These are phyloP conservation scores for Aspergillus hancockii DNA, from an alignment of 495 filamentous ascomycete genomes.

Conservation along the genomic window DNA sequence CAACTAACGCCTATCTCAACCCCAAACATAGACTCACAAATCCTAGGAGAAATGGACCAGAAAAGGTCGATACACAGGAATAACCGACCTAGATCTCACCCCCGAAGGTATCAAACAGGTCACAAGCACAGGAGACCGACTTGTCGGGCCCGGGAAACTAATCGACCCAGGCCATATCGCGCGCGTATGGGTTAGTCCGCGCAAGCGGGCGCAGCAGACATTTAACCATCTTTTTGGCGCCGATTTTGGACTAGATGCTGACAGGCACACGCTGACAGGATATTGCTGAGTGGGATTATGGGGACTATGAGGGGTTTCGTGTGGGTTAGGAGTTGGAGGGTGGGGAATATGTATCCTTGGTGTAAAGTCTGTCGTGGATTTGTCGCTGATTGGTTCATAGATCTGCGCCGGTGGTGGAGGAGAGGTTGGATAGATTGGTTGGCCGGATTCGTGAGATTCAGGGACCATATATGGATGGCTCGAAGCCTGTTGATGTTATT, in stretches of 20 bases:
- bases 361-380: neutral
- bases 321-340: too few relatives aligned
- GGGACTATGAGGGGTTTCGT: slow-evolving; percentile 85
- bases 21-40: neutral
- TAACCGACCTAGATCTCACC: slow-evolving; percentile 80
- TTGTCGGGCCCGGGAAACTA: slow-evolving; percentile 73
- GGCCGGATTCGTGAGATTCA: slow-evolving; percentile 61
- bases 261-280: slow-evolving; percentile 57
- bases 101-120: slow-evolving; percentile 72
- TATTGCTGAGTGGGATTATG: slow-evolving; percentile 86
- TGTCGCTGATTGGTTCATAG: slow-evolving; percentile 17
- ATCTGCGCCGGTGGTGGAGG: slow-evolving; percentile 58
- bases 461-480: slow-evolving; percentile 42
- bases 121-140: slow-evolving; percentile 62
- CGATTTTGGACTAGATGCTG: slow-evolving; percentile 22
- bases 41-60: slow-evolving; percentile 75
- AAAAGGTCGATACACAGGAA: slow-evolving; percentile 80
- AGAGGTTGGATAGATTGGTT: slow-evolving; percentile 69
- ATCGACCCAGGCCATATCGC: slow-evolving; percentile 75
- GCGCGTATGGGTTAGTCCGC: slow-evolving; percentile 79
- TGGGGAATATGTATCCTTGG: slow-evolving; percentile 38
- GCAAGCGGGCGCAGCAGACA: slow-evolving; percentile 72
- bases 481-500: slow-evolving; percentile 55
- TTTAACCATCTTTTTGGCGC: slow-evolving; percentile 66
- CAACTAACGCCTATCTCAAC: neutral